Conservation (phyloP, 73 alveolate genomes). For the Blepharisma japonicum region DNA sequence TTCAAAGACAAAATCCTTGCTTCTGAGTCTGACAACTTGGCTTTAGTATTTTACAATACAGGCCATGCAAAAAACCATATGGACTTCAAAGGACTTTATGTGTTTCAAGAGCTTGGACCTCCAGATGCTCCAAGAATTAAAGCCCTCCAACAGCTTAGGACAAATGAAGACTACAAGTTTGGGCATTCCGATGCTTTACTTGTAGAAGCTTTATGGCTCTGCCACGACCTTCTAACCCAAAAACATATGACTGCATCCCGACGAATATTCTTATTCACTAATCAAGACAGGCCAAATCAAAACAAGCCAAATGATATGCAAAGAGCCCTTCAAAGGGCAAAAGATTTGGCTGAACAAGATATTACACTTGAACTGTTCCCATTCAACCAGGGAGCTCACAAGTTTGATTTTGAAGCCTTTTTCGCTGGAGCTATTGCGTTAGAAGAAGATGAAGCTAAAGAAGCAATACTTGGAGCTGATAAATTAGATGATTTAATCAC, state of each 20-base stretch:
- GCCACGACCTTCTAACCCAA: slow-evolving; percentile 71
- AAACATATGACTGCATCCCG: slow-evolving; percentile 74
- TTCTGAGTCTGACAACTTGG: slow-evolving; percentile 88
- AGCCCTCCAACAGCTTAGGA: slow-evolving; percentile 39
- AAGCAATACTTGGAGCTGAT: slow-evolving; percentile 47
- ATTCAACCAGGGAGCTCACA: slow-evolving; percentile 66
- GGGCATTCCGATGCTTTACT: slow-evolving; percentile 54
- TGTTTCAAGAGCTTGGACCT: slow-evolving; percentile 67
- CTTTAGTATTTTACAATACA: slow-evolving; percentile 88
- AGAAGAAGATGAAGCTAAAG: slow-evolving; percentile 78
- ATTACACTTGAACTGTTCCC: slow-evolving; percentile 94
- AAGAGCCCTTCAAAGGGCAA: slow-evolving; percentile 80
- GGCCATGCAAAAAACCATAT: slow-evolving; percentile 72
- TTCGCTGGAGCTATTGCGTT: slow-evolving; percentile 78
- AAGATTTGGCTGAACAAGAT: slow-evolving; percentile 80
- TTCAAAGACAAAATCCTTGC: slow-evolving; percentile 93
- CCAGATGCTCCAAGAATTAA: slow-evolving; percentile 87
- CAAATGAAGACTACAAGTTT: slow-evolving; percentile 45
- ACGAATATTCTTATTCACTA: slow-evolving; percentile 94
- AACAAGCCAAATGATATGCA: slow-evolving; percentile 48
- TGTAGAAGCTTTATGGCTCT: slow-evolving; percentile 88
- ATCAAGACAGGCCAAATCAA: slow-evolving; percentile 90
- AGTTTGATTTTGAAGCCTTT: slow-evolving; percentile 85
- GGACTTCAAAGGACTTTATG: slow-evolving; percentile 83
- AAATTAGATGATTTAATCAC: slow-evolving; percentile 74